phyloP scores from a whole-genome alignment of 768 basidiomycete species.

The Leccinum subgranulosum region DNA sequence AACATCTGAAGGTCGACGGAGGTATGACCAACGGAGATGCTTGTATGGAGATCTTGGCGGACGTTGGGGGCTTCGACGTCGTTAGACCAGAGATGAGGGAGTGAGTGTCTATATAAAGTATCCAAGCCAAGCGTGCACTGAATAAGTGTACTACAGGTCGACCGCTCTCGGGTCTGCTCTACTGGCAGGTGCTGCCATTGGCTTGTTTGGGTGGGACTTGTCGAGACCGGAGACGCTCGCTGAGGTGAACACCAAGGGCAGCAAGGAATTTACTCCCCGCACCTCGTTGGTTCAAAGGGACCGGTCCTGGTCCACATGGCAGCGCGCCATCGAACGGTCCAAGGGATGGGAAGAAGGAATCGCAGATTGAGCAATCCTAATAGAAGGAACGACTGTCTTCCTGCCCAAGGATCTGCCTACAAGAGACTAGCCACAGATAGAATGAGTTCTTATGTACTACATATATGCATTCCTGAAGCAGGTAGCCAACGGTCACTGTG shows the following conservation, averaged over 20 bases:
- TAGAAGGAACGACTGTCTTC: too few species aligned
- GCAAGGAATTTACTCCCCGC: slow-evolving; percentile 60
- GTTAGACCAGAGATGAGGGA: slow-evolving; percentile 96
- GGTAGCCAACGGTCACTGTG: neutral
- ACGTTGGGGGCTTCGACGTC: slow-evolving; percentile 90
- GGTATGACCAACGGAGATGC: slow-evolving; percentile 95
- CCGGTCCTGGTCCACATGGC: slow-evolving; percentile 78
- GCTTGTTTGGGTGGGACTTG: slow-evolving; percentile 91
- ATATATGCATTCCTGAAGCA: neutral
- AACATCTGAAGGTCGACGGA: slow-evolving; percentile 94
- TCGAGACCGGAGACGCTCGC: slow-evolving; percentile 74
- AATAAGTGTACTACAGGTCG: slow-evolving; percentile 46
- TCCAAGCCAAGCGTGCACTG: neutral
- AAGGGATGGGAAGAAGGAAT: slow-evolving; percentile 74
- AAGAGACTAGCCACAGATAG: neutral
- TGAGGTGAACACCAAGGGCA: slow-evolving; percentile 87
- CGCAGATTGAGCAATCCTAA: slow-evolving; percentile 22
- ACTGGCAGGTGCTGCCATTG: slow-evolving; percentile 85
- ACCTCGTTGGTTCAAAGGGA: slow-evolving; percentile 52
- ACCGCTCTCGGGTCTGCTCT: slow-evolving; percentile 95
- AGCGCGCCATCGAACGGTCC: slow-evolving; percentile 82
- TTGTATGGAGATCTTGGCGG: slow-evolving; percentile 82
- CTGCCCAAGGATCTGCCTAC: too few species aligned
- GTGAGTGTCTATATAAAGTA: slow-evolving; percentile 41
- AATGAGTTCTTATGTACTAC: neutral